Evolutionary conservation across 768 basidiomycete species (phyloP).

Genomic region (Serendipita vermifera): DNA sequence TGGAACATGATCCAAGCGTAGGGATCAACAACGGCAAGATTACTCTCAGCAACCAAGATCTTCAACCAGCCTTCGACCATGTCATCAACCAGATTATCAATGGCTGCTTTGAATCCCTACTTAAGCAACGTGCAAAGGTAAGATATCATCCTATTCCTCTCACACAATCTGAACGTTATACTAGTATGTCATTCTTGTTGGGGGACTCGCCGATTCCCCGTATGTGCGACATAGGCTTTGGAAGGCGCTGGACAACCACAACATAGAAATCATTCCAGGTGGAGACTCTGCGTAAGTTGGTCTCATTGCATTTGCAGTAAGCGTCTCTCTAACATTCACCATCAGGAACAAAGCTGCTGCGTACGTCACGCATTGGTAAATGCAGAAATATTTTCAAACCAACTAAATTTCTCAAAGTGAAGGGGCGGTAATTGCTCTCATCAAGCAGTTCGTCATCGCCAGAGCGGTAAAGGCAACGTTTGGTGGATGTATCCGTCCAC

Average conservation of each 20-base stretch:
- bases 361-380: not conserved
- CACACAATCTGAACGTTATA: not conserved
- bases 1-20: not conserved
- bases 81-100: not conserved
- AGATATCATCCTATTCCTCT: not conserved
- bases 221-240: not conserved
- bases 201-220: slow-evolving; percentile 9
- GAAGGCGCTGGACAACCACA: not conserved
- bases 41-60: not conserved
- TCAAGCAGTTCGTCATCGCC: not conserved
- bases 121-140: not conserved
- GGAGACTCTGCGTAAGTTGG: slow-evolving; percentile 3
- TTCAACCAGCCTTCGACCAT: not conserved
- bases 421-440: not conserved
- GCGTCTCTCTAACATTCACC: not conserved
- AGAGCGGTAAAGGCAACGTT: too few relatives aligned
- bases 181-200: slow-evolving; percentile 10
- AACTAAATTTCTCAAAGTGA: not conserved
- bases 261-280: not conserved
- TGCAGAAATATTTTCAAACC: not conserved
- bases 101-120: not conserved
- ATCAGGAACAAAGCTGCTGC: slow-evolving; percentile 3
- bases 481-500: too few relatives aligned
- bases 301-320: not conserved
- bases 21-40: not conserved